Evolutionary conservation across 352 stramenopile genomes (phyloP), one percentile per base, ranked within the genome.

Genomic region (Phytophthora aleatoria): DNA sequence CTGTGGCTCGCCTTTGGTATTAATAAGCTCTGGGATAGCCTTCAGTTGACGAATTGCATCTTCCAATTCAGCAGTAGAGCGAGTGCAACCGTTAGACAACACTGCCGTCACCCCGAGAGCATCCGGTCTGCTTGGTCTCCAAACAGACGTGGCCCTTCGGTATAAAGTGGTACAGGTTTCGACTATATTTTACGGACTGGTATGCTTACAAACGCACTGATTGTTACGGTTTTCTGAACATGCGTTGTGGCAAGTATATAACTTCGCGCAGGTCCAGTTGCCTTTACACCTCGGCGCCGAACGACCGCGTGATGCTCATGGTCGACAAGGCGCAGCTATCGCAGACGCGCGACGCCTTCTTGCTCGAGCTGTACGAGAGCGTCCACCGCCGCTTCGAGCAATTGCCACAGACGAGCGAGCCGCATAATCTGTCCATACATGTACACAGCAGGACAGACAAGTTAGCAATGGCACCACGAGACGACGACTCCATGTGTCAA

Each of bases 311-410:
- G 41, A 83, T 67, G 28, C 53, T 81, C 69, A 76, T 74, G 54
- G 78, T 74, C 31, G 73, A 68, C 36, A 77, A 64, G 33, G 78
- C 83, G 48, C 85, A 94, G 50, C 68, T 77, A 57, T 94, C 85
- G 61, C 85, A 94, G 24, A 94, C 78, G 41, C 85, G 83, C 26
- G 83, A 92, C 10, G 85, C 79, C 57, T 94, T 94, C 62, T 91
- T 94, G 57, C 73, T 89, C 28, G 80, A 84, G 44, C 79, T 85
- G 64, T 91, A 92, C 31, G 85, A 79, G 24, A 94, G 63, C 53
- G 76, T 87, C 85, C 85, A 94, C 51, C 87, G 86, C 51, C 81
- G 73, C 51, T 79, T 85, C 38, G 87, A 95, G 74, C 87, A 95
- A 57, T 89, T 79, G 39, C 87, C 85, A 65, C 87, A 95, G 31